These are phyloP conservation scores for Castanea sativa DNA, from an alignment of 306 rosid species.

Conservation along the genomic window DNA sequence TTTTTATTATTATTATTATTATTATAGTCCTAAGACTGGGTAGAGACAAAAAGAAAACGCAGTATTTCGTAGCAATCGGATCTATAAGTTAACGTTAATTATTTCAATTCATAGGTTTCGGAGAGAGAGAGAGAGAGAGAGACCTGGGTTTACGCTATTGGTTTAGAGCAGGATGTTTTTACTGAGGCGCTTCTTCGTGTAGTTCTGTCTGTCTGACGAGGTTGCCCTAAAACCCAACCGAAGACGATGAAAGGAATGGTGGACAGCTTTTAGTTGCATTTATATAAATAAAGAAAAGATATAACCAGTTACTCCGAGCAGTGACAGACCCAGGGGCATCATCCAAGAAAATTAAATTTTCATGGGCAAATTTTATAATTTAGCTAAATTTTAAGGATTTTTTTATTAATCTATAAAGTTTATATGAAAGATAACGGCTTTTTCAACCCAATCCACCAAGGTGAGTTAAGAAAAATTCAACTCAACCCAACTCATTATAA, in stretches of 20 bases:
- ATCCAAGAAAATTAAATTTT: not conserved
- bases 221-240: not conserved
- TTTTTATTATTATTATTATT: no score
- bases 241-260: not conserved
- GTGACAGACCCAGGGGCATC: not conserved
- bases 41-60: no score
- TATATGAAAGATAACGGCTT: no score
- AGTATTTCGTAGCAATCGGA: not conserved
- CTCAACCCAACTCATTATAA: accelerated
- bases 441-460: no score
- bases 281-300: no score
- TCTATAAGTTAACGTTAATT: not conserved
- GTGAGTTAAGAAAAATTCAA: no score
- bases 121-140: not conserved
- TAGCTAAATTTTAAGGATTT: no score
- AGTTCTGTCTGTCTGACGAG: not conserved
- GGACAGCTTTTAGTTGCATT: not conserved
- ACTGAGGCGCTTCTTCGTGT: no score
- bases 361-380: not conserved
- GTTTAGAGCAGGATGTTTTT: not conserved
- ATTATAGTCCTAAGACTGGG: no score
- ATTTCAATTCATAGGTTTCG: not conserved
- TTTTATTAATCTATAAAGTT: no score
- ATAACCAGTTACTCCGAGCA: no score
- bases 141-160: not conserved